These are phyloP conservation scores for Gaeumannomyces sp. DNA, from an alignment of 2,329 filamentous ascomycete genomes.

Conservation along the genomic window DNA sequence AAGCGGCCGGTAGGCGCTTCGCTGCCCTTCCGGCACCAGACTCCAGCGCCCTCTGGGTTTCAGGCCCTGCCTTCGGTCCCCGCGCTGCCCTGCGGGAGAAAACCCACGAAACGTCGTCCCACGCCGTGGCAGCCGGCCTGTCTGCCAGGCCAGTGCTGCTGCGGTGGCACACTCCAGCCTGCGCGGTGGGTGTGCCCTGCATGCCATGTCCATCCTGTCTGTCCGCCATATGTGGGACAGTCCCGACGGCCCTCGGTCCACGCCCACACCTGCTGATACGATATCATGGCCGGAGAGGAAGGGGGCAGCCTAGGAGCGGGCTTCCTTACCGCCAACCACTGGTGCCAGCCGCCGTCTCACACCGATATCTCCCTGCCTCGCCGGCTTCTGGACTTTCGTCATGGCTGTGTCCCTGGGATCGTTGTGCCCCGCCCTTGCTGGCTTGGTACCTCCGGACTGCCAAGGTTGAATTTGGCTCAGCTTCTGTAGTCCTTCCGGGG, in stretches of 20 bases:
- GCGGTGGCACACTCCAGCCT: background rate
- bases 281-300: background rate
- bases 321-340: background rate
- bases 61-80: background rate
- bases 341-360: background rate
- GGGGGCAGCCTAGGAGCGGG: background rate
- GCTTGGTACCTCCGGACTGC: background rate
- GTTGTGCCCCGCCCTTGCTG: background rate
- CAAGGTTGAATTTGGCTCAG: constrained; percentile 1
- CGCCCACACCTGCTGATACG: background rate
- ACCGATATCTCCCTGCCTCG: background rate
- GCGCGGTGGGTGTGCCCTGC: background rate
- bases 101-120: background rate
- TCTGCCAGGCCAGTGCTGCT: background rate
- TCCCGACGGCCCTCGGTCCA: background rate
- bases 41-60: background rate
- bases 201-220: background rate
- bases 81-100: background rate
- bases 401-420: constrained; percentile 2
- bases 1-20: background rate
- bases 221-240: background rate
- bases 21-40: background rate
- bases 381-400: background rate
- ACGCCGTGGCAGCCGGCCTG: background rate
- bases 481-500: background rate